Conservation (phyloP, 2,329 filamentous ascomycete species). For the Cordyceps cicadae region DNA sequence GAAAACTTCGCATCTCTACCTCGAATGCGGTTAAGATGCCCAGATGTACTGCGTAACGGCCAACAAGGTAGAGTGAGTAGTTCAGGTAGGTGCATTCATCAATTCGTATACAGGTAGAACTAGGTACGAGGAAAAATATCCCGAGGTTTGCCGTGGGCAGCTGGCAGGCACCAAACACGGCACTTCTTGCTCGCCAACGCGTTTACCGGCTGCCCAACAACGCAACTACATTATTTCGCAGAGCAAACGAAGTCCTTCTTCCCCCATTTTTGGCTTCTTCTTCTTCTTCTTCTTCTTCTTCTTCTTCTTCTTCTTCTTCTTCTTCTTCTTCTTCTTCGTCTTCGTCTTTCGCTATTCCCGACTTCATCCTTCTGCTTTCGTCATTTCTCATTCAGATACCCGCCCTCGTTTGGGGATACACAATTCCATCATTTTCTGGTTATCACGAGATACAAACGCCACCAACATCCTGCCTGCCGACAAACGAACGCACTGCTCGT, state of each 20-base stretch:
- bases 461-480: neutral
- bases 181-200: neutral
- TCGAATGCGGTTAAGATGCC: neutral
- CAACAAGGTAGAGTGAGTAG: neutral
- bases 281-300: neutral
- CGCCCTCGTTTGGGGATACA: neutral
- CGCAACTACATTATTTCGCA: neutral
- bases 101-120: too few species aligned
- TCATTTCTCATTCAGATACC: neutral
- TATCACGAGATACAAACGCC: constrained; percentile 8
- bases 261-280: neutral
- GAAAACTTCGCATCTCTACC: constrained; percentile 2
- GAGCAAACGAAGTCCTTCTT: neutral
- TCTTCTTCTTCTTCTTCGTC: neutral
- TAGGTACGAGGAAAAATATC: neutral
- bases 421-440: constrained; percentile 8
- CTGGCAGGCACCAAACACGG: constrained; percentile 9
- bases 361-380: neutral
- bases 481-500: neutral
- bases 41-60: neutral
- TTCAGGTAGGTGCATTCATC: neutral
- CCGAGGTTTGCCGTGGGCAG: neutral
- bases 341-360: neutral
- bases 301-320: neutral
- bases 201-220: neutral